Percentiles rank a stretch among this genome's conserved stretches.
phyloP scores from a whole-genome alignment of 805 yeast species.

The Saturnispora sanitii region DNA sequence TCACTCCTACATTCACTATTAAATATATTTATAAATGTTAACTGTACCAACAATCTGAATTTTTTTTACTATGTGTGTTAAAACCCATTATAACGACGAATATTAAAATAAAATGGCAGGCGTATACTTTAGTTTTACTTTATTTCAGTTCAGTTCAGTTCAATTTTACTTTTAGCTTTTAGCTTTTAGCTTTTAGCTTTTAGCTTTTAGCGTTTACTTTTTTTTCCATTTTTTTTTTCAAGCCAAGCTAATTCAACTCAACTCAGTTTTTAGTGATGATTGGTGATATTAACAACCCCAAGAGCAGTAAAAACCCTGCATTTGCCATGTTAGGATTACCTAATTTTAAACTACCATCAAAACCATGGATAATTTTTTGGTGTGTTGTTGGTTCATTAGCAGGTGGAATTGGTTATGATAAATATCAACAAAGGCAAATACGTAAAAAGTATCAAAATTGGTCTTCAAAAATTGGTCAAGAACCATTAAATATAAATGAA shows the following conservation, averaged over 20 bases:
- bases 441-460: constrained; percentile 47
- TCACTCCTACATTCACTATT: background rate
- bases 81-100: no score
- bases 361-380: constrained; percentile 93
- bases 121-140: no score
- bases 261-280: constrained; percentile 5
- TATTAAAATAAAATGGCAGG: no score
- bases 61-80: no score
- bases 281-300: constrained; percentile 6
- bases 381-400: constrained; percentile 50
- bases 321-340: constrained; percentile 79
- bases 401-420: constrained; percentile 78
- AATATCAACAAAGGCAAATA: constrained; percentile 55
- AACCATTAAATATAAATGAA: constrained; percentile 33
- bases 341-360: constrained; percentile 65
- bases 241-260: no score
- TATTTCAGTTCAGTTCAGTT: no score
- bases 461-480: constrained; percentile 28
- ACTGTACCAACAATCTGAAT: no score
- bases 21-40: no score
- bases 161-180: no score
- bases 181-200: no score
- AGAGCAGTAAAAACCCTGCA: constrained; percentile 49
- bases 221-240: background rate
- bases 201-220: background rate